Evolutionary conservation across 495 filamentous ascomycete species (phyloP).

Genomic region (Aspergillus carlsbadensis): DNA sequence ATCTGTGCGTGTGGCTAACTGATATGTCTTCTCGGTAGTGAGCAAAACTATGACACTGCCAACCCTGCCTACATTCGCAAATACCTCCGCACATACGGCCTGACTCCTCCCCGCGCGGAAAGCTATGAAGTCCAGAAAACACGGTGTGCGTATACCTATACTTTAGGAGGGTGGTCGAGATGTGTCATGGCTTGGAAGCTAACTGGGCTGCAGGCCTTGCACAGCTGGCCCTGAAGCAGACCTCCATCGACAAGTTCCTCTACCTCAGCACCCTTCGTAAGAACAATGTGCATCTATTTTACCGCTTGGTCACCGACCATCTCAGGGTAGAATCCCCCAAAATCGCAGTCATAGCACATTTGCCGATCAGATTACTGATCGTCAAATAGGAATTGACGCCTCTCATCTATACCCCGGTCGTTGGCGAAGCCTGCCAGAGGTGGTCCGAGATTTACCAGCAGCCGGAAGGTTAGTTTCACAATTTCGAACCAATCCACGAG

Average conservation of each 20-base stretch:
- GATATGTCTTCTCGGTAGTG: conserved; percentile 20
- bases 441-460: conserved; percentile 96
- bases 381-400: conserved; percentile 73
- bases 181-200: conserved; percentile 7
- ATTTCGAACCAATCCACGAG: conserved; percentile 8
- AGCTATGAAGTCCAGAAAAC: conserved; percentile 65
- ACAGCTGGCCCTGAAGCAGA: conserved; percentile 74
- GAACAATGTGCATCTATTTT: conserved; percentile 92
- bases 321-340: conserved; percentile 55
- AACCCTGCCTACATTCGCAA: conserved; percentile 63
- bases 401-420: conserved; percentile 94
- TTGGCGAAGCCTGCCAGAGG: conserved; percentile 92
- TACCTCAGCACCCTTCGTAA: conserved; percentile 87
- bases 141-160: conserved; percentile 53
- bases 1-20: background rate
- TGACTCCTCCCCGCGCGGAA: conserved; percentile 70
- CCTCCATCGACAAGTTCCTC: conserved; percentile 88
- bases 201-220: conserved; percentile 50
- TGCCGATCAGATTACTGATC: conserved; percentile 12
- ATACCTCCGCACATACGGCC: conserved; percentile 68
- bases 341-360: background rate
- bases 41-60: conserved; percentile 59
- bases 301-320: conserved; percentile 87
- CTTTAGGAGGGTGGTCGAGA: background rate
- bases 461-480: conserved; percentile 67